Conservation (phyloP, 116 monocot species). For the Phalaenopsis hybrid region DNA sequence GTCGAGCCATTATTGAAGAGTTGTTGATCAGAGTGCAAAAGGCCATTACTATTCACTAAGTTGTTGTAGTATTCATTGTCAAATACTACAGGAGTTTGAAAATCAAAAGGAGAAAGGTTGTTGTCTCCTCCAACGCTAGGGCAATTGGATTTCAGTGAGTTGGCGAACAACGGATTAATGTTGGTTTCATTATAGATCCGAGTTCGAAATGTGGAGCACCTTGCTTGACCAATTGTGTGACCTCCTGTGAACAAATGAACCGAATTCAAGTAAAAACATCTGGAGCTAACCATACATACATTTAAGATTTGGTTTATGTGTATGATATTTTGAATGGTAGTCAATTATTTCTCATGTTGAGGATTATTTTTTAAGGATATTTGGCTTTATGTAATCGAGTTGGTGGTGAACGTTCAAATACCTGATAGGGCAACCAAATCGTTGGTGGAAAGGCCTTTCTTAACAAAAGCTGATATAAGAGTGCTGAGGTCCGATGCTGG, state of each 20-base stretch:
- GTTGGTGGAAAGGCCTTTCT: constrained; percentile 25
- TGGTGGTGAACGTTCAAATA: background rate
- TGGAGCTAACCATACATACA: background rate
- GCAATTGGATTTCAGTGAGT: constrained; percentile 35
- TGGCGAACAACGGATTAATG: constrained; percentile 53
- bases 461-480: constrained; percentile 20
- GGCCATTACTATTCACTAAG: constrained; percentile 39
- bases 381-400: background rate
- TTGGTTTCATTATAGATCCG: constrained; percentile 71
- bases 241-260: constrained; percentile 28
- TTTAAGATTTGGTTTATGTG: background rate
- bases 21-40: constrained; percentile 75
- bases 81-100: constrained; percentile 32
- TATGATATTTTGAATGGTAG: background rate
- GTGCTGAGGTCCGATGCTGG: constrained; percentile 19
- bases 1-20: constrained; percentile 50
- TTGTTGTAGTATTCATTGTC: constrained; percentile 61
- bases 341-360: background rate
- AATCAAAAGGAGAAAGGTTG: constrained; percentile 49
- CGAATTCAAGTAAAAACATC: no score
- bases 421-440: constrained; percentile 52
- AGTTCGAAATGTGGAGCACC: constrained; percentile 40
- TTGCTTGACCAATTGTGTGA: constrained; percentile 70
- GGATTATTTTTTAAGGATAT: no score
- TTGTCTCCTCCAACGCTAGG: constrained; percentile 37